These are phyloP conservation scores for Salix caprea DNA, from an alignment of 345 rosid species.

Conservation along the genomic window DNA sequence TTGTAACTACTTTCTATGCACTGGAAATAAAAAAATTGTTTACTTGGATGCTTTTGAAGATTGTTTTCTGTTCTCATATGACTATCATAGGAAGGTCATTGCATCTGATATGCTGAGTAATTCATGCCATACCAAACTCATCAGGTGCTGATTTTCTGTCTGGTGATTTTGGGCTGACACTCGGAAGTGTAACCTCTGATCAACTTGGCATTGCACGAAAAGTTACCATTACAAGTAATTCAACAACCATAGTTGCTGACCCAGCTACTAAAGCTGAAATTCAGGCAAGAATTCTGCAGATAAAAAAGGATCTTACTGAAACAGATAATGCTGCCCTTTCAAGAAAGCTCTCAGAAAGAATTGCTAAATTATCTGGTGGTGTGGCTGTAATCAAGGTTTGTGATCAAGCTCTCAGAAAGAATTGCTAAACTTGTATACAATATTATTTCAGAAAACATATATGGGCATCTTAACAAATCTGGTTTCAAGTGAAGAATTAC, in stretches of 20 bases:
- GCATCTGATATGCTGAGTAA: background rate
- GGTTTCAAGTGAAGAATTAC: background rate
- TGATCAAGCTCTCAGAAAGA: background rate
- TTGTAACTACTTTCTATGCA: slow-evolving; percentile 3
- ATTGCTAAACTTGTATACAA: background rate
- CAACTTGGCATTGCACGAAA: slow-evolving; percentile 80
- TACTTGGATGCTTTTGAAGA: background rate
- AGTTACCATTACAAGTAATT: slow-evolving; percentile 62
- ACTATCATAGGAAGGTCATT: background rate
- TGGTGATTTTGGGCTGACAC: slow-evolving; percentile 68
- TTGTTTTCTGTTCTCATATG: background rate
- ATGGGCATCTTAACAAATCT: background rate
- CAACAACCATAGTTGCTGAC: slow-evolving; percentile 81
- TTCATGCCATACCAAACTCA: slow-evolving; percentile 9
- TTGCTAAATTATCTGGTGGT: slow-evolving; percentile 85
- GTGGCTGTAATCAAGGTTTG: slow-evolving; percentile 89
- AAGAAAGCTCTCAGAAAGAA: slow-evolving; percentile 70
- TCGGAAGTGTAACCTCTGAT: slow-evolving; percentile 69
- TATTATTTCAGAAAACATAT: background rate
- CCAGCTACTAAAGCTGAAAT: slow-evolving; percentile 84
- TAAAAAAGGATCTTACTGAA: slow-evolving; percentile 43
- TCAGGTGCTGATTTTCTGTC: slow-evolving; percentile 83
- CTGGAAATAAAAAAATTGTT: background rate
- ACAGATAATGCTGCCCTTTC: slow-evolving; percentile 55
- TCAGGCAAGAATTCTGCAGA: slow-evolving; percentile 59